Base-by-base conservation (phyloP, 495 filamentous ascomycete species). In the Ascobolus immersus region DNA sequence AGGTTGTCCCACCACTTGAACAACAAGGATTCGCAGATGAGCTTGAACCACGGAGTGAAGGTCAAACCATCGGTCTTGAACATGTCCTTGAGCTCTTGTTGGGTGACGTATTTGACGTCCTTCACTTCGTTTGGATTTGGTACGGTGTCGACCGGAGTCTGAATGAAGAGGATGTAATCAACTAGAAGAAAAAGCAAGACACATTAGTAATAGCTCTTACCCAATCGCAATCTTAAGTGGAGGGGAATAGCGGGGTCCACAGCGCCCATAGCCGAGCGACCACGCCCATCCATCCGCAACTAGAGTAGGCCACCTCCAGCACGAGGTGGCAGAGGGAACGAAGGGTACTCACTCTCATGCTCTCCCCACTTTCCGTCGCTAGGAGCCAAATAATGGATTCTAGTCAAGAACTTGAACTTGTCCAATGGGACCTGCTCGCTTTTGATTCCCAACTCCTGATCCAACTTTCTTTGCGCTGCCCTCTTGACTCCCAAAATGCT, bases 31-130 rank as follows among this genome's bases (percentile, higher is more conserved):
- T 93, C 55, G 62, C 89, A 99, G 49, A 99, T 94, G 42, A 99
- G 69, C 65, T 91, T 92, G 61, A 99, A 99, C 86, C 86, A 99
- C 1, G 86, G 86, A 5, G 86, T 99, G 53, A 94, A 96, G 43
- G 64, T 73, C 39, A 92, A 61, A 5, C 47, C 61, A 6, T 71
- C 64, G 50, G 93, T 68, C 45, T 71, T 52, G 51, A 99, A 92
- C 67, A 82, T 79, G 28, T 59, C 42, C 60, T 77, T 86, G 37
- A 99, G 59, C 37, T 86, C 73, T 8, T 77, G 71, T 21, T 72
- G 60, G 7, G 75, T 69, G 18, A 92, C 86, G 42, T 86, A 94
- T 45, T 65, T 59, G 15, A 71, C 76, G 45, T 73, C 82, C 40
- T 66, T 64, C 18, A 77, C 84, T 58, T 99, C 86, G 54, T 99